A percentile compares a stretch with the other conserved stretches of the same genome.
These are phyloP conservation scores for Ogataea ramenticola DNA, from an alignment of 805 yeast species.

Conservation along the genomic window DNA sequence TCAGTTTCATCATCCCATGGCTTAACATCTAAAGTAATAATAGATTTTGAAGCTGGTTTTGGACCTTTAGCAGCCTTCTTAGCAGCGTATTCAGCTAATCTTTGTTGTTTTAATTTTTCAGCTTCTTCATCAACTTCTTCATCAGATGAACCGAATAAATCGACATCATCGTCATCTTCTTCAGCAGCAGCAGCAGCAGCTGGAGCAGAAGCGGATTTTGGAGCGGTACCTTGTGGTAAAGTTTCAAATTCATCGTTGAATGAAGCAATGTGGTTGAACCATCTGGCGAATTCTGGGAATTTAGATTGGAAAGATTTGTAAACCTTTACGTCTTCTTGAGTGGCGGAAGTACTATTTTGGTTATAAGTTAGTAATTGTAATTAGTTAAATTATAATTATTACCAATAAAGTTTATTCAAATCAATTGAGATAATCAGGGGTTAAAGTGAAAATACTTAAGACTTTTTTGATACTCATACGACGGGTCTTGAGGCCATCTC, in stretches of 20 bases:
- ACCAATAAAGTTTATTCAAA: background rate
- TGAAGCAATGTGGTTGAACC: slow-evolving; percentile 98
- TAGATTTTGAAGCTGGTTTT: slow-evolving; percentile 97
- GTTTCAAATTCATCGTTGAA: slow-evolving; percentile 77
- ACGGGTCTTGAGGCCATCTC: slow-evolving; percentile 96
- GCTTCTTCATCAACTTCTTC: slow-evolving; percentile 96
- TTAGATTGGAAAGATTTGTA: slow-evolving; percentile 89
- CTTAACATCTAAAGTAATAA: slow-evolving; percentile 95
- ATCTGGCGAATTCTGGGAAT: slow-evolving; percentile 94
- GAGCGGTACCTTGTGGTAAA: slow-evolving; percentile 72
- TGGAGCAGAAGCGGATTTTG: slow-evolving; percentile 43
- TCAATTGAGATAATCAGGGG: background rate
- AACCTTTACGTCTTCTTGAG: slow-evolving; percentile 93
- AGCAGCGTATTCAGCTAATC: slow-evolving; percentile 96
- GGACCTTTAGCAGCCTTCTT: slow-evolving; percentile 97
- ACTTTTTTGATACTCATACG: slow-evolving; percentile 49
- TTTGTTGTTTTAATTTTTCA: slow-evolving; percentile 93
- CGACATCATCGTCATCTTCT: slow-evolving; percentile 84
- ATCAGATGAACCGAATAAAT: slow-evolving; percentile 89
- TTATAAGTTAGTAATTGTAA: slow-evolving; percentile 2
- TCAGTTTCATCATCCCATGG: slow-evolving; percentile 99
- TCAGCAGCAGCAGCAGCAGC: slow-evolving; percentile 57
- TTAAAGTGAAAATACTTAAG: background rate
- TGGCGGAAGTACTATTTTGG: slow-evolving; percentile 63
- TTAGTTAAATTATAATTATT: background rate